A percentile compares a stretch with the other conserved stretches of the same genome.
Conservation (phyloP, 176 grass and related monocot species). For the Ananas comosus region DNA sequence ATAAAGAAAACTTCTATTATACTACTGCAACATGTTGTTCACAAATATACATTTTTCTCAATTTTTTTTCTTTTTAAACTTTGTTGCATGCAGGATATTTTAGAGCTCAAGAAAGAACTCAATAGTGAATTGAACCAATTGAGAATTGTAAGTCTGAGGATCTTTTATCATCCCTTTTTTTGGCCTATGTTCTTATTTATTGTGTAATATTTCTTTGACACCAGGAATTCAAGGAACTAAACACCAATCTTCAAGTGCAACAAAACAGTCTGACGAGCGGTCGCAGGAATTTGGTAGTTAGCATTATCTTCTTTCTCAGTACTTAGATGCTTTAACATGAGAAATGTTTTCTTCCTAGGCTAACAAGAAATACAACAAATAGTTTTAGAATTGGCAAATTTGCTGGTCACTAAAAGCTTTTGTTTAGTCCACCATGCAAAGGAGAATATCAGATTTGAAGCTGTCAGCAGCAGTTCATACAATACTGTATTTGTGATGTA, state of each 20-base stretch:
- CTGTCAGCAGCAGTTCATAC: too few species aligned
- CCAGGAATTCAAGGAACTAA: constrained; percentile 56
- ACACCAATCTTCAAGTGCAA: constrained; percentile 27
- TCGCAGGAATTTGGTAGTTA: constrained; percentile 28
- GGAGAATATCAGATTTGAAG: too few species aligned
- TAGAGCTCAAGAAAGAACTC: constrained; percentile 34
- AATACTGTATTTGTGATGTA: too few species aligned
- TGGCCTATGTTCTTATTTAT: neutral
- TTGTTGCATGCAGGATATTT: constrained; percentile 36
- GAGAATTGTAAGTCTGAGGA: constrained; percentile 29
- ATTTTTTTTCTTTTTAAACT: neutral
- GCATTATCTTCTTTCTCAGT: neutral
- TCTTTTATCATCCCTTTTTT: neutral
- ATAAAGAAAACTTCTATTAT: too few species aligned
- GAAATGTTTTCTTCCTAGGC: neutral
- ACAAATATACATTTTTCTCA: too few species aligned
- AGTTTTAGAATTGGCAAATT: too few species aligned
- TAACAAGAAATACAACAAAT: neutral
- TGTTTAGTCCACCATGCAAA: neutral
- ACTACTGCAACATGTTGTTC: too few species aligned
- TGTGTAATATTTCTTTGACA: constrained; percentile 10
- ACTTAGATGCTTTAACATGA: neutral
- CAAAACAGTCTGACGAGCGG: constrained; percentile 21
- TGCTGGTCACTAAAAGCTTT: neutral
- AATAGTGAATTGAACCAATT: constrained; percentile 41